phyloP scores from a whole-genome alignment of 257 asterid species.

The Penstemon barbatus region DNA sequence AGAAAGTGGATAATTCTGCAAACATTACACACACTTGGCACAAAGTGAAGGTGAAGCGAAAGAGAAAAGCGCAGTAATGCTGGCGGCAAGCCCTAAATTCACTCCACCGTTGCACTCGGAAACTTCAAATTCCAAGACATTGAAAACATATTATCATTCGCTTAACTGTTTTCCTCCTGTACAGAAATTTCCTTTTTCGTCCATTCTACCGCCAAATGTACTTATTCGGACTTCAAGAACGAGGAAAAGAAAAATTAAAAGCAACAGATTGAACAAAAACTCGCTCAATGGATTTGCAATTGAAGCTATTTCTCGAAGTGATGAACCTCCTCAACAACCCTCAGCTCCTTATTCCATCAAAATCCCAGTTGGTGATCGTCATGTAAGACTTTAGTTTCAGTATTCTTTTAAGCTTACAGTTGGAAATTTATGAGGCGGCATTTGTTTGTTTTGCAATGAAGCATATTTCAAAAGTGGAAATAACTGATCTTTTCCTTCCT shows the following conservation, averaged over 20 bases:
- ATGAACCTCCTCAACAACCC: slow-evolving; percentile 38
- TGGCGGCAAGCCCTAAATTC: slow-evolving; percentile 43
- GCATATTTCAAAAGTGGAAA: neutral
- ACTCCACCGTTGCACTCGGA: slow-evolving; percentile 33
- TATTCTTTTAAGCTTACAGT: neutral
- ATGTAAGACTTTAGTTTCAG: slow-evolving; percentile 10
- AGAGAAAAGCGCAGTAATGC: slow-evolving; percentile 37
- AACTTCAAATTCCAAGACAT: slow-evolving; percentile 29
- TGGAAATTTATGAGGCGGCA: neutral
- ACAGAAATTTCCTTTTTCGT: slow-evolving; percentile 25
- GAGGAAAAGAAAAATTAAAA: slow-evolving; percentile 29
- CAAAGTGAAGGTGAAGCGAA: slow-evolving; percentile 28
- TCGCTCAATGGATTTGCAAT: slow-evolving; percentile 24
- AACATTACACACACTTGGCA: slow-evolving; percentile 30
- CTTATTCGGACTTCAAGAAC: slow-evolving; percentile 30
- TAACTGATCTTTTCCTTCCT: neutral
- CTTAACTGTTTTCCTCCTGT: slow-evolving; percentile 28
- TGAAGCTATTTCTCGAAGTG: slow-evolving; percentile 30
- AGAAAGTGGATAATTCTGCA: slow-evolving; percentile 42
- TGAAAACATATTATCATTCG: slow-evolving; percentile 29
- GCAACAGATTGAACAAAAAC: slow-evolving; percentile 28
- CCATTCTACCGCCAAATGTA: slow-evolving; percentile 36
- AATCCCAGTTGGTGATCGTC: slow-evolving; percentile 11
- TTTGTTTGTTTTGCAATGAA: neutral
- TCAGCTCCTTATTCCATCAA: slow-evolving; percentile 61